Evolutionary conservation across 78 protist species (phyloP).

Genomic region (Cavenderia fasciculata): DNA sequence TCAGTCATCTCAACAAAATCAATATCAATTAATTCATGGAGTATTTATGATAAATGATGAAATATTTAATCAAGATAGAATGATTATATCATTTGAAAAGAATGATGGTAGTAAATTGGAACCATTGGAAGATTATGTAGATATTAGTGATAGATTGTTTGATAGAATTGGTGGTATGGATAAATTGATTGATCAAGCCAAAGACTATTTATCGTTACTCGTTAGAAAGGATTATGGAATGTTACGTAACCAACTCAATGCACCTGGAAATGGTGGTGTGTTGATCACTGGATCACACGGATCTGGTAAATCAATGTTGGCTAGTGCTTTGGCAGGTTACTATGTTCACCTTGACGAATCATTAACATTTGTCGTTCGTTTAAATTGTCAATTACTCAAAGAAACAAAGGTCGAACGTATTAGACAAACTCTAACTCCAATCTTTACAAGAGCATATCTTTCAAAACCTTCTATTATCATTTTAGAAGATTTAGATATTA

Average conservation of each 20-base stretch:
- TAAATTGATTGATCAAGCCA: conserved; percentile 4
- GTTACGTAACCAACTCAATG: neutral
- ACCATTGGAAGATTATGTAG: conserved; percentile 38
- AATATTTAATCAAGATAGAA: neutral
- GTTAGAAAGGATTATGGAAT: neutral
- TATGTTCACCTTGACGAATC: neutral
- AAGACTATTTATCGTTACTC: conserved; percentile 11
- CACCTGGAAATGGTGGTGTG: conserved; percentile 46
- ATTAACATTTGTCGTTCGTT: neutral
- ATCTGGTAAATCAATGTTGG: conserved; percentile 28
- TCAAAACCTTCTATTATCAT: neutral
- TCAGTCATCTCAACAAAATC: neutral
- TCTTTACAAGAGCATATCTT: neutral
- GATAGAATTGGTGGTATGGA: conserved; percentile 53
- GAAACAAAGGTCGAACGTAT: conserved; percentile 47
- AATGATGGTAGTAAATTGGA: no score
- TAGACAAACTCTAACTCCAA: neutral
- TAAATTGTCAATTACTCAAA: conserved; percentile 16
- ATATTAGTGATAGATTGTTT: conserved; percentile 30
- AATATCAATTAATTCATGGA: conserved; percentile 38
- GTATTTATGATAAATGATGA: conserved; percentile 12
- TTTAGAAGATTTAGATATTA: conserved; percentile 33
- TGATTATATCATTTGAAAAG: no score
- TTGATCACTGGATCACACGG: conserved; percentile 48
- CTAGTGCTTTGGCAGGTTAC: conserved; percentile 10